Base-by-base conservation (phyloP, 2,329 filamentous ascomycete species). In the Diplodia corticola region DNA sequence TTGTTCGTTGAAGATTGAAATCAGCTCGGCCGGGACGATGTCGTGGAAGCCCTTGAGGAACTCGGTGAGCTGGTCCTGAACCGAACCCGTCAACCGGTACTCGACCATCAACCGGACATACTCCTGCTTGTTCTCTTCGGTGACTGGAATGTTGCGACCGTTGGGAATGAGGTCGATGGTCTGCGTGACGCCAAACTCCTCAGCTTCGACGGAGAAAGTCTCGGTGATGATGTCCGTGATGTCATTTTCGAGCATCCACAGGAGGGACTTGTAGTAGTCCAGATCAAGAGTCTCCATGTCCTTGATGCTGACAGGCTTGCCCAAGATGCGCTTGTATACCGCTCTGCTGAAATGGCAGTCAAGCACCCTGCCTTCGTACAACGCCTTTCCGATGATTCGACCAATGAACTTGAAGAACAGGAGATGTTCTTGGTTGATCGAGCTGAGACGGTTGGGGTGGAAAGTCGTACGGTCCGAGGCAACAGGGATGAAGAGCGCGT, bases 371-470 rank as follows among this genome's bases (percentile, higher is more conserved):
- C 92, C 92, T 81, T 99, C 96, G 78, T 98, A 99, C 57, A 99
- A 85, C 44, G 95, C 95, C 80, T 99, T 99, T 73, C 95, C 96
- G 72, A 99, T 99, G 79, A 99, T 93, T 59, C 95, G 91, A 49
- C 95, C 95, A 73, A 99, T 97, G 80, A 99, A 99, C 77, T 98
- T 98, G 87, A 99, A 99, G 86, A 97, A 99, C 83, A 92, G 88
- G 67, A 98, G 80, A 82, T 99, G 96, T 79, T 99, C 94, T 37
- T 91, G 89, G 76, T 99, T 99, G 85, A 98, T 89, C 51, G 89
- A 89, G 79, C 94, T 98, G 69, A 96, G 86, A 75, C 92, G 92
- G 79, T 97, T 99, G 17, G 96, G 95, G 78, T 99, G 95, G 89
- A 99, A 99, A 0, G 95, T 99, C 0, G 96, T 99, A 64, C 94